A percentile compares a stretch with the other conserved stretches of the same genome.
These are phyloP conservation scores for Alternaria sp. DNA, from an alignment of 2,329 filamentous ascomycete species.

Conservation along the genomic window DNA sequence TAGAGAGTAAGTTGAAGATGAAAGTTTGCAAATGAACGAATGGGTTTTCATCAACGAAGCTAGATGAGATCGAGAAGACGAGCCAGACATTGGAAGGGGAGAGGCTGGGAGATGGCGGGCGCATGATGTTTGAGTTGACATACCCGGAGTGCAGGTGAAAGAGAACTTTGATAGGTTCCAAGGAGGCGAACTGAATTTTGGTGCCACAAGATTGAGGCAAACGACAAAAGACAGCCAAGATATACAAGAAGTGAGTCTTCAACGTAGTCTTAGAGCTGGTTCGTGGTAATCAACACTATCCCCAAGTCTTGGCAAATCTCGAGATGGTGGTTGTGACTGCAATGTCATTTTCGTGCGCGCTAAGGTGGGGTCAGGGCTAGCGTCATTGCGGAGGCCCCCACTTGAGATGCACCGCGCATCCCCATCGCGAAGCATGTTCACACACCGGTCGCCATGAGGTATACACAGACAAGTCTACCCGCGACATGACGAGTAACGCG, in stretches of 20 bases:
- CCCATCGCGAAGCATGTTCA: slow-evolving; percentile 1
- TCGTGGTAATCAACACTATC: background rate
- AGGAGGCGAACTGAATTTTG: background rate
- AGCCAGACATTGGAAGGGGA: background rate
- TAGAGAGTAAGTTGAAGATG: background rate
- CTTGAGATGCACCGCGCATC: slow-evolving; percentile 10
- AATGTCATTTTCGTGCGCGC: slow-evolving; percentile 25
- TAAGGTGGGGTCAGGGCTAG: slow-evolving; percentile 23
- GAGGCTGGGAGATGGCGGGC: slow-evolving; percentile 11
- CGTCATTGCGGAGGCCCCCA: slow-evolving; percentile 19
- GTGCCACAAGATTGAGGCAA: fast-evolving
- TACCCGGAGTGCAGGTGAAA: slow-evolving; percentile 28
- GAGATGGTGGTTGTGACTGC: slow-evolving; percentile 11
- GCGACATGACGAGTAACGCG: slow-evolving; percentile 24
- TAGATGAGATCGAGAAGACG: background rate
- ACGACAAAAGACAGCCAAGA: too few relatives aligned
- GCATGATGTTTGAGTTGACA: slow-evolving; percentile 8
- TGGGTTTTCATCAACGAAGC: background rate
- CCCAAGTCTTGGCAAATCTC: slow-evolving; percentile 11
- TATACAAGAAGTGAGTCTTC: background rate
- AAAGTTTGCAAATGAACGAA: background rate
- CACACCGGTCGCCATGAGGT: slow-evolving; percentile 4
- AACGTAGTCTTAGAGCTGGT: fast-evolving
- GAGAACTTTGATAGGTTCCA: background rate
- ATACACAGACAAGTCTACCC: background rate